A percentile compares a stretch with the other conserved stretches of the same genome.
Conservation (phyloP, 106 monocot species). For the Phalaenopsis equestris region DNA sequence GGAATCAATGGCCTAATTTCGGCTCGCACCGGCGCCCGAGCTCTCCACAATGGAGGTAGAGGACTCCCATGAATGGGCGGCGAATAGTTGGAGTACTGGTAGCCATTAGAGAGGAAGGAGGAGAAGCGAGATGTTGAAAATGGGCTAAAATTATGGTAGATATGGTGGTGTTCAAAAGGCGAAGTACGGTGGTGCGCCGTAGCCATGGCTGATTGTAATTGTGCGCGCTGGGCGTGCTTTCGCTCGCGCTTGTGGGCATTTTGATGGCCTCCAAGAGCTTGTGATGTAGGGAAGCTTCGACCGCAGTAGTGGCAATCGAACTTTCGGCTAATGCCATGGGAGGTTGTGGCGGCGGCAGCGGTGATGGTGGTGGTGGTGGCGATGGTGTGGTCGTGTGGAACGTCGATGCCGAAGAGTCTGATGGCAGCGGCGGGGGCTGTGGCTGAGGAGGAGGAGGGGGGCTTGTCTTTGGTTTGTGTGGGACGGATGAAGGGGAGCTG, state of each 20-base stretch:
- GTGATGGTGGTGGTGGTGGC: background rate
- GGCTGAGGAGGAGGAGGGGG: conserved; percentile 13
- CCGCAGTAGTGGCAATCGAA: conserved; percentile 98
- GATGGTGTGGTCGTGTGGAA: conserved; percentile 18
- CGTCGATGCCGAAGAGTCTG: conserved; percentile 68
- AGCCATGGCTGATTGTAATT: conserved; percentile 66
- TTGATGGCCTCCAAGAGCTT: conserved; percentile 86
- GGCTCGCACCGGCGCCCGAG: background rate
- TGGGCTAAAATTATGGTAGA: conserved; percentile 24
- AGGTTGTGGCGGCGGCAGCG: background rate
- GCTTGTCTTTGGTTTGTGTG: conserved; percentile 2
- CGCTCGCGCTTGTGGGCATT: conserved; percentile 83
- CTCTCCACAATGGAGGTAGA: conserved; percentile 22
- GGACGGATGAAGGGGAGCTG: conserved; percentile 84
- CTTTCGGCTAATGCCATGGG: conserved; percentile 19
- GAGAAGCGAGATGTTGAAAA: conserved; percentile 11
- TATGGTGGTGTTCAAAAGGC: conserved; percentile 5
- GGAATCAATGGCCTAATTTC: conserved; percentile 2
- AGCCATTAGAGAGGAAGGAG: background rate
- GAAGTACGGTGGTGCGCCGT: conserved; percentile 26
- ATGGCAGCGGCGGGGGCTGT: conserved; percentile 35
- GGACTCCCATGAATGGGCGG: conserved; percentile 22
- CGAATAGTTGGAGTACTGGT: conserved; percentile 21
- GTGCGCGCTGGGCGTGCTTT: conserved; percentile 72
- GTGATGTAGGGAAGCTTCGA: conserved; percentile 91